Evolutionary conservation across 2,329 filamentous ascomycete genomes (phyloP).

Genomic region (Claviceps quebecensis): DNA sequence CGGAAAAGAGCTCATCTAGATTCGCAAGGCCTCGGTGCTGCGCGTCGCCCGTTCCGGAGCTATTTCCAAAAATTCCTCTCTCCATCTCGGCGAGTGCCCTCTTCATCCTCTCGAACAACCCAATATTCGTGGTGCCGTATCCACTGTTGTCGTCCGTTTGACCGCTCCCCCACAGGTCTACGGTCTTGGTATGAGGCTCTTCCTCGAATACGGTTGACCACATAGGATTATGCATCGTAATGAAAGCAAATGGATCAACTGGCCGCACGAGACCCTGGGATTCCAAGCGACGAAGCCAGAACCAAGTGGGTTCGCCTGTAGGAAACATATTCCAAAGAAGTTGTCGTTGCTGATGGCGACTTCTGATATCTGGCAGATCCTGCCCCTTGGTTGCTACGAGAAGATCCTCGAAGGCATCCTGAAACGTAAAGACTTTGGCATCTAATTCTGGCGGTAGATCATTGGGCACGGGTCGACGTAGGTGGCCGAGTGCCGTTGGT

Average conservation of each 20-base stretch:
- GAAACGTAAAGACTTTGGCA: constrained; percentile 32
- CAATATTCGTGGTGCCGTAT: not conserved
- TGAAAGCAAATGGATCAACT: constrained; percentile 11
- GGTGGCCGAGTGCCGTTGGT: constrained; percentile 23
- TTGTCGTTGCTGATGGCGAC: constrained; percentile 20
- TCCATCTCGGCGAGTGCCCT: constrained; percentile 4
- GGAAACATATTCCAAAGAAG: constrained; percentile 26
- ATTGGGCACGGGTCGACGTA: constrained; percentile 33
- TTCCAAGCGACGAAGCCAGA: constrained; percentile 27
- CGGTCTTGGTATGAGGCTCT: constrained; percentile 14
- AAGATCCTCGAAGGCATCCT: constrained; percentile 45
- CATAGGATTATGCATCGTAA: constrained; percentile 8
- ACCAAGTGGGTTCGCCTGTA: constrained; percentile 24
- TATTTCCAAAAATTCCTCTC: constrained; percentile 3
- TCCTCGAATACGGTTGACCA: constrained; percentile 19
- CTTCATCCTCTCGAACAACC: constrained; percentile 7
- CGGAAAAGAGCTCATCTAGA: constrained; percentile 28
- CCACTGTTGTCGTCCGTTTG: constrained; percentile 3
- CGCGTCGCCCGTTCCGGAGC: not conserved
- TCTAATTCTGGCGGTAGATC: constrained; percentile 26
- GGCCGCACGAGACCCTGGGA: constrained; percentile 23
- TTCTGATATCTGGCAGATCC: constrained; percentile 25
- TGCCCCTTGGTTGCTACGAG: constrained; percentile 31
- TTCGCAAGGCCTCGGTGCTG: constrained; percentile 14
- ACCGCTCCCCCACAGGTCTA: constrained; percentile 15